Conservation (phyloP, 2,329 filamentous ascomycete species). For the Stromatinia cepivora region DNA sequence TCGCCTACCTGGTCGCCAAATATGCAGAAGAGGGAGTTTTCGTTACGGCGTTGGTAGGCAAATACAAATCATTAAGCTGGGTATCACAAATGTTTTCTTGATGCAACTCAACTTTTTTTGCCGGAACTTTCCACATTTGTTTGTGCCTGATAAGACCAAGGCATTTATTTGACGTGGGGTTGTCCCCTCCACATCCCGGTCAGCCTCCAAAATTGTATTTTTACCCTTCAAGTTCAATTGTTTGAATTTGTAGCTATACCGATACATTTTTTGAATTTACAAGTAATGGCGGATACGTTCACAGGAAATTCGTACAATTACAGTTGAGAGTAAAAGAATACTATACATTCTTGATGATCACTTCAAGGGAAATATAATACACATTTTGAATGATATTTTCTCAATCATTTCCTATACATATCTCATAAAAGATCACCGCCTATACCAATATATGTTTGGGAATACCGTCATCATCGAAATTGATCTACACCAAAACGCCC, state of each 20-base stretch:
- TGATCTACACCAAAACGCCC: slow-evolving; percentile 10
- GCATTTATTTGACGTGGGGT: slow-evolving; percentile 12
- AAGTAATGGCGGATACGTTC: not conserved
- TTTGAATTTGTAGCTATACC: no score
- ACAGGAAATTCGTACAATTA: not conserved
- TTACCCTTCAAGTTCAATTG: no score
- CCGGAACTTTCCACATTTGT: slow-evolving; percentile 22
- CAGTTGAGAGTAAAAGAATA: not conserved
- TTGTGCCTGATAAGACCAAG: slow-evolving; percentile 12
- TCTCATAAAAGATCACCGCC: not conserved
- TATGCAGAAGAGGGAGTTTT: not conserved
- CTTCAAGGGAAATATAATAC: not conserved
- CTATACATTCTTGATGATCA: not conserved
- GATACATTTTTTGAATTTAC: no score
- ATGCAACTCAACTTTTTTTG: slow-evolving; percentile 20
- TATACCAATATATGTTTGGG: slow-evolving; percentile 8
- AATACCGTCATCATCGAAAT: slow-evolving; percentile 2
- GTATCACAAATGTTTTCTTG: slow-evolving; percentile 16
- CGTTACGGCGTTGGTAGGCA: slow-evolving; percentile 6
- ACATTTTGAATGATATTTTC: not conserved
- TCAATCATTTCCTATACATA: not conserved
- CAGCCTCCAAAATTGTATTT: not conserved
- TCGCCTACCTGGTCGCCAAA: slow-evolving; percentile 14
- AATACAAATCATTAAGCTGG: slow-evolving; percentile 2
- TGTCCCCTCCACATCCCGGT: not conserved